Conservation (phyloP, 805 yeast species). For the Metschnikowia bowlesiae region DNA sequence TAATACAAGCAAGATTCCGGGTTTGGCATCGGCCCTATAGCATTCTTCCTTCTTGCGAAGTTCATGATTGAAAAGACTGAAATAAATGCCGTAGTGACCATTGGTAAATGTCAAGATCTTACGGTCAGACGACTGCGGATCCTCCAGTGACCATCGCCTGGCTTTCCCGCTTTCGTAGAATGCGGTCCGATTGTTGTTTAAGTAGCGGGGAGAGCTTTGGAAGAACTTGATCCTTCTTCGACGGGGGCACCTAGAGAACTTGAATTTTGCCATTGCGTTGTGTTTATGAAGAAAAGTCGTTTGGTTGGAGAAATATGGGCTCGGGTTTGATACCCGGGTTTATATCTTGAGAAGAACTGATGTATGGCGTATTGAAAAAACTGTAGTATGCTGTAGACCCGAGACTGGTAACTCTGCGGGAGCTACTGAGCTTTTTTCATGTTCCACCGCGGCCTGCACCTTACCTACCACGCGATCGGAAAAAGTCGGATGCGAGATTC, state of each 20-base stretch:
- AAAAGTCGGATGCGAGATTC: neutral
- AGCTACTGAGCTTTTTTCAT: neutral
- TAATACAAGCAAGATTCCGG: constrained; percentile 9
- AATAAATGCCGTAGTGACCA: constrained; percentile 44
- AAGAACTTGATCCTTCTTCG: constrained; percentile 22
- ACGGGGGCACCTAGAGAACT: constrained; percentile 8
- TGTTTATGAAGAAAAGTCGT: neutral
- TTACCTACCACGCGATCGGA: neutral
- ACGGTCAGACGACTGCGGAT: constrained; percentile 24
- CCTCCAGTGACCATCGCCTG: constrained; percentile 20
- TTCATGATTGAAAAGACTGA: constrained; percentile 36
- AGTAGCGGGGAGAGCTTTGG: constrained; percentile 24
- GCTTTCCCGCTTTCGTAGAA: constrained; percentile 7
- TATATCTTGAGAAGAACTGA: neutral
- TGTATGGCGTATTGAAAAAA: neutral
- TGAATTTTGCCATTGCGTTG: constrained; percentile 9
- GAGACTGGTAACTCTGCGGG: neutral
- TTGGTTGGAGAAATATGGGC: neutral
- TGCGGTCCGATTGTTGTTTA: constrained; percentile 13
- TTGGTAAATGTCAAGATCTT: constrained; percentile 25
- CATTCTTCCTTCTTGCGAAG: constrained; percentile 18
- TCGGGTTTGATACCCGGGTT: neutral
- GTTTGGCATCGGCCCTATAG: constrained; percentile 1
- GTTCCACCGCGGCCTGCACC: neutral
- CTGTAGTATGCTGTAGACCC: neutral